Conservation (phyloP, 495 filamentous ascomycete species). For the Talaromyces nanjingensis region DNA sequence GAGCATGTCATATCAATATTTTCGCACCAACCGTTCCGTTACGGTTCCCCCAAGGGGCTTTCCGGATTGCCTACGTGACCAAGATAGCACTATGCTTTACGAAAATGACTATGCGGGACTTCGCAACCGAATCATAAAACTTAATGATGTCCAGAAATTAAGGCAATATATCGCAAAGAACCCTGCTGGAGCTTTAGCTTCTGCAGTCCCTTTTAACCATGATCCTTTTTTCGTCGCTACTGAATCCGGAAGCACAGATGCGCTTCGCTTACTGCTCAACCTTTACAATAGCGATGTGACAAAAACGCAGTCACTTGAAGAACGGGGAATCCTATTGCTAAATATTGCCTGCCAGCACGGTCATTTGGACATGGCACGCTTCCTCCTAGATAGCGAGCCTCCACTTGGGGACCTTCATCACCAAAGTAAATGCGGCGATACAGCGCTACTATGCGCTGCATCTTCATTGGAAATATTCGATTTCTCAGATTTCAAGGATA, state of each 20-base stretch:
- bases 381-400: slow-evolving; percentile 4
- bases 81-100: too few relatives aligned
- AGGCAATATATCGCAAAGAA: not conserved
- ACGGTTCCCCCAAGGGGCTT: too few relatives aligned
- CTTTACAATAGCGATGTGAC: not conserved
- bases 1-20: too few relatives aligned
- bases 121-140: too few relatives aligned
- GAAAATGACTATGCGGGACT: too few relatives aligned
- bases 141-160: too few relatives aligned
- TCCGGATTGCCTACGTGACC: too few relatives aligned
- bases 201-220: not conserved
- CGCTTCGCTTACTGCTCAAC: slow-evolving; percentile 1
- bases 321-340: not conserved
- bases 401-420: not conserved
- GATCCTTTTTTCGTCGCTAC: slow-evolving; percentile 7
- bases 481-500: not conserved
- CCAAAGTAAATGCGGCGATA: not conserved
- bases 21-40: too few relatives aligned
- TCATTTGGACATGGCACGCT: slow-evolving; percentile 1
- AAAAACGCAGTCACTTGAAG: not conserved
- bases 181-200: not conserved
- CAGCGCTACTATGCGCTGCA: not conserved
- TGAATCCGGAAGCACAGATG: slow-evolving; percentile 4
- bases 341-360: slow-evolving; percentile 5
- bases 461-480: not conserved